A percentile compares a stretch with the other conserved stretches of the same genome.
Evolutionary conservation across 1,284 basidiomycete genomes (phyloP).

Genomic region (Tranzscheliella williamsii): DNA sequence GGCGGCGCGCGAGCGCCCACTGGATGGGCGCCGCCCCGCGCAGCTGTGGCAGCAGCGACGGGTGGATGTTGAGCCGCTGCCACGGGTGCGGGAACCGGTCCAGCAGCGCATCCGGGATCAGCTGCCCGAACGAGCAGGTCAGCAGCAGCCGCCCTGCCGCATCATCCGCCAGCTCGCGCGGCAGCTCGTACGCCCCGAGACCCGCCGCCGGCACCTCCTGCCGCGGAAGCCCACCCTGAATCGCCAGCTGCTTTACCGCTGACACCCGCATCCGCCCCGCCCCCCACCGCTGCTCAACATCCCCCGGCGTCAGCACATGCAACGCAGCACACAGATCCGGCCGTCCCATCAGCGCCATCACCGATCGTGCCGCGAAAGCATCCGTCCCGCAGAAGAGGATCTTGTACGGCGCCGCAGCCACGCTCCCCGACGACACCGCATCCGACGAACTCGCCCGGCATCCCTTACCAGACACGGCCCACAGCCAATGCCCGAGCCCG

Average conservation of each 20-base stretch:
- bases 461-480: too few relatives aligned
- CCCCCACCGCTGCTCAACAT: conserved; percentile 45
- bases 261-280: conserved; percentile 46
- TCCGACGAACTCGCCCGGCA: too few relatives aligned
- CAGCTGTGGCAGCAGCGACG: conserved; percentile 83
- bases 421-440: too few relatives aligned
- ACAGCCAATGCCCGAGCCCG: too few relatives aligned
- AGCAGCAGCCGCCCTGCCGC: conserved; percentile 67
- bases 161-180: background rate
- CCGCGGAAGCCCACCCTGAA: conserved; percentile 13
- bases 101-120: conserved; percentile 73
- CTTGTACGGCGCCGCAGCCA: conserved; percentile 53
- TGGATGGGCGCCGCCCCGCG: conserved; percentile 92
- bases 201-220: conserved; percentile 26
- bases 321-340: conserved; percentile 49
- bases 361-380: conserved; percentile 27
- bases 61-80: conserved; percentile 85
- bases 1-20: conserved; percentile 68
- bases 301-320: conserved; percentile 69
- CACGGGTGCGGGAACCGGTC: conserved; percentile 67
- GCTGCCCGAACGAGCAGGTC: conserved; percentile 90
- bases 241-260: conserved; percentile 45
- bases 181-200: conserved; percentile 14
- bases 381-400: conserved; percentile 59
- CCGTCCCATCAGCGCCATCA: conserved; percentile 19